Evolutionary conservation across 441 rosid genomes (phyloP).

Genomic region (Erodium moschatum): DNA sequence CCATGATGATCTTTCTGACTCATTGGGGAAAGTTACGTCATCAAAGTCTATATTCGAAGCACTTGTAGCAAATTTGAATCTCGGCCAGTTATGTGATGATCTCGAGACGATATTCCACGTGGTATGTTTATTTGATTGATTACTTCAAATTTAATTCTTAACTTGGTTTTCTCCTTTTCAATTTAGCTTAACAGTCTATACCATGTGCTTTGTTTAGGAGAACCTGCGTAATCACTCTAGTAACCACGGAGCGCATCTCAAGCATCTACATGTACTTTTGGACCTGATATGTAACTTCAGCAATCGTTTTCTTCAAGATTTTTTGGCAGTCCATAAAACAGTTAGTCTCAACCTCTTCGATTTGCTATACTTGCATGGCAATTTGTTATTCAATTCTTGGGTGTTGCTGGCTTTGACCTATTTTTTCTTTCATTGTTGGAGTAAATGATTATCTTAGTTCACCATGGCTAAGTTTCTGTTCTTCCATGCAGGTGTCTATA

Average conservation of each 20-base stretch:
- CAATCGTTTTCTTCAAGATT: slow-evolving; percentile 54
- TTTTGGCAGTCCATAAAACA: slow-evolving; percentile 60
- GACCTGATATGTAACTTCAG: slow-evolving; percentile 52
- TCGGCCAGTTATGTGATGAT: slow-evolving; percentile 41
- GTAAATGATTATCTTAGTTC: not conserved
- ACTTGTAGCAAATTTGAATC: slow-evolving; percentile 35
- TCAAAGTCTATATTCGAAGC: slow-evolving; percentile 60
- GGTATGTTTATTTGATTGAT: slow-evolving; percentile 39
- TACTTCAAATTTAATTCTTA: not conserved
- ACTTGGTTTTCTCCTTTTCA: slow-evolving; percentile 9
- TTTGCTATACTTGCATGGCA: not conserved
- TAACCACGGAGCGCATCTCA: slow-evolving; percentile 28
- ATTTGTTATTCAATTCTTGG: not conserved
- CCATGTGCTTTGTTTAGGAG: slow-evolving; percentile 41
- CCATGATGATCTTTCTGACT: slow-evolving; percentile 27
- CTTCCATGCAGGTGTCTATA: slow-evolving; percentile 53
- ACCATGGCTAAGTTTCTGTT: not conserved
- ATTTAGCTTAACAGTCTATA: slow-evolving; percentile 12
- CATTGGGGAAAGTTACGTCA: slow-evolving; percentile 37
- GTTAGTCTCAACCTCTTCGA: slow-evolving; percentile 30
- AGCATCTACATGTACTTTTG: slow-evolving; percentile 43
- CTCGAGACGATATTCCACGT: slow-evolving; percentile 42
- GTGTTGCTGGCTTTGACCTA: not conserved
- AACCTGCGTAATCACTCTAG: slow-evolving; percentile 37
- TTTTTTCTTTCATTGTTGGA: too few relatives aligned